Conservation (phyloP, 2,329 filamentous ascomycete genomes). For the Alternaria brassicicola region DNA sequence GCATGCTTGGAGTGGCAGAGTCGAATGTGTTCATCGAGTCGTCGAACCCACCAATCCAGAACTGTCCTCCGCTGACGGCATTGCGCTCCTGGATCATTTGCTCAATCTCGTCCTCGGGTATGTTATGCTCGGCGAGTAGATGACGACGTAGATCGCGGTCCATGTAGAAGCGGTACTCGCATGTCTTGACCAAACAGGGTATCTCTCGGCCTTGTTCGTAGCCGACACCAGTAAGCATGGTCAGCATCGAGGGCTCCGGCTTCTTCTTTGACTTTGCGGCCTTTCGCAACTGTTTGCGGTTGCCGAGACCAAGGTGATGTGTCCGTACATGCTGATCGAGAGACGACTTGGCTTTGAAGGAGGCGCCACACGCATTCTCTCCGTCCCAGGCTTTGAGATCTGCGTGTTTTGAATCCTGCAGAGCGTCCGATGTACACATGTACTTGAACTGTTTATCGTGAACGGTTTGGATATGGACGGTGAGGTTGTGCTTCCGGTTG, state of each 20-base stretch:
- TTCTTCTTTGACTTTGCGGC: conserved; percentile 47
- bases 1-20: conserved; percentile 39
- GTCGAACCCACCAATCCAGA: conserved; percentile 54
- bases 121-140: conserved; percentile 53
- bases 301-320: conserved; percentile 71
- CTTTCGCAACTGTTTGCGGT: conserved; percentile 45
- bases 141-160: conserved; percentile 65
- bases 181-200: conserved; percentile 58
- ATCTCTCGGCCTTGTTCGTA: conserved; percentile 60
- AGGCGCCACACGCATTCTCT: conserved; percentile 72
- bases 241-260: conserved; percentile 35
- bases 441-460: conserved; percentile 77
- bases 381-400: conserved; percentile 68
- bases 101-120: conserved; percentile 43
- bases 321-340: conserved; percentile 86
- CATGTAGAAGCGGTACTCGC: conserved; percentile 61
- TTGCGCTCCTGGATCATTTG: conserved; percentile 49
- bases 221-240: conserved; percentile 62
- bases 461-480: conserved; percentile 75
- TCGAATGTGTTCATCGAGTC: conserved; percentile 29
- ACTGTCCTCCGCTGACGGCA: conserved; percentile 51
- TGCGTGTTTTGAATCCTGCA: conserved; percentile 60
- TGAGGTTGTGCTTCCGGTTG: conserved; percentile 82
- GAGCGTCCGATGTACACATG: conserved; percentile 74
- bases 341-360: conserved; percentile 76